phyloP scores from a whole-genome alignment of 179 eudicot genomes.

The Heliamphora pulchella region DNA sequence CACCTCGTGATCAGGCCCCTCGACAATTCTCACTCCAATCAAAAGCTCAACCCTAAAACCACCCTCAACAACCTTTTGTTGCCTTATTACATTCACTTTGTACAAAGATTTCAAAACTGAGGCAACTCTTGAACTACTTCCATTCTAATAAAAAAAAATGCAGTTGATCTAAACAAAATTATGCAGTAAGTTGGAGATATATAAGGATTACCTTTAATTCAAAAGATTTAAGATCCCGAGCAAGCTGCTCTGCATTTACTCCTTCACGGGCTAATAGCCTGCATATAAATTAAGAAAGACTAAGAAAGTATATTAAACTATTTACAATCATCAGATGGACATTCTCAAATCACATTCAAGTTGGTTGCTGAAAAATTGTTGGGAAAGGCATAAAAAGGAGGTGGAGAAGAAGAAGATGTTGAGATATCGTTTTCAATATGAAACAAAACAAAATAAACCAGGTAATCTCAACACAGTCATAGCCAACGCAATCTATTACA shows the following conservation, averaged over 20 bases:
- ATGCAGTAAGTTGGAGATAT: constrained; percentile 6
- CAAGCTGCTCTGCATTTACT: constrained; percentile 92
- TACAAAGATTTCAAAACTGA: background rate
- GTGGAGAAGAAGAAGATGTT: background rate
- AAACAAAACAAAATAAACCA: background rate
- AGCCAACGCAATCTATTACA: background rate
- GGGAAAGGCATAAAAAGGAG: background rate
- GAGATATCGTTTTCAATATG: background rate
- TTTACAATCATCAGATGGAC: background rate
- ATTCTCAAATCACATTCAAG: constrained; percentile 2
- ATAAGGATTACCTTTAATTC: constrained; percentile 64
- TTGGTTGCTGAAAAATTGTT: background rate
- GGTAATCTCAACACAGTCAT: background rate
- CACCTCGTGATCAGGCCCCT: too few relatives aligned
- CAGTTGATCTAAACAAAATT: background rate
- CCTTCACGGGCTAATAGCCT: constrained; percentile 97
- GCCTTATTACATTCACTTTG: background rate
- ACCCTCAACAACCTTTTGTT: too few relatives aligned
- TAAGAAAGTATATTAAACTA: background rate
- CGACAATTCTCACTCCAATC: too few relatives aligned
- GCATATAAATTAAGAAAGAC: constrained; percentile 17
- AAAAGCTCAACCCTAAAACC: too few relatives aligned
- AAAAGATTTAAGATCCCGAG: constrained; percentile 87
- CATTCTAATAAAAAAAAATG: background rate
- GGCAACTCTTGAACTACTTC: background rate